Evolutionary conservation across 2,329 filamentous ascomycete genomes (phyloP).

Genomic region (Pezicula neosporulosa): DNA sequence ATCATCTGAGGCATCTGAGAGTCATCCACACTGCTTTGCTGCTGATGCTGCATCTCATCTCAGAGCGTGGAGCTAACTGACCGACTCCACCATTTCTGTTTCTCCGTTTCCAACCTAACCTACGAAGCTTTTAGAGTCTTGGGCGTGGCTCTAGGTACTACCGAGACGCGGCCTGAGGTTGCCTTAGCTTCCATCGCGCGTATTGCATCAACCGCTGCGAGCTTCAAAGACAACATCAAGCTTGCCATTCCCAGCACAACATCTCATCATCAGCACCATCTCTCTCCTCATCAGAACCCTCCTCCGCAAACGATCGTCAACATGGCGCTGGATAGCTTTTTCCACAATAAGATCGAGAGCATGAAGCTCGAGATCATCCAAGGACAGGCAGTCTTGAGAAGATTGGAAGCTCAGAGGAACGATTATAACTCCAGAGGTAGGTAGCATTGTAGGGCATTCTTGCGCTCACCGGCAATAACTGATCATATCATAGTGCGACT

Average conservation of each 20-base stretch:
- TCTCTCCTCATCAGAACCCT: conserved; percentile 5
- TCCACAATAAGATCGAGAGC: conserved; percentile 99
- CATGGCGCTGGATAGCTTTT: conserved; percentile 99
- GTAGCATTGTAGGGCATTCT: neutral
- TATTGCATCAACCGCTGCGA: neutral
- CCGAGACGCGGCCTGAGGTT: too few relatives aligned
- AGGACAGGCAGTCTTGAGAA: conserved; percentile 89
- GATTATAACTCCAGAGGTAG: conserved; percentile 89
- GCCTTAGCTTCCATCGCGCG: neutral
- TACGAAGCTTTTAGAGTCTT: too few relatives aligned
- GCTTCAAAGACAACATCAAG: neutral
- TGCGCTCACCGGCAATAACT: conserved; percentile 8
- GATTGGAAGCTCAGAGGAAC: conserved; percentile 95
- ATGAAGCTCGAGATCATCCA: conserved; percentile 99
- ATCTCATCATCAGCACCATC: neutral
- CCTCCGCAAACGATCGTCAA: conserved; percentile 31
- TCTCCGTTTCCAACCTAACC: too few relatives aligned
- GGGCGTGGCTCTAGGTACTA: too few relatives aligned
- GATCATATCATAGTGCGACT: conserved; percentile 62
- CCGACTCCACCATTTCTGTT: too few relatives aligned
- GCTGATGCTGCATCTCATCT: too few relatives aligned
- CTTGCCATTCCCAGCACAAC: neutral
- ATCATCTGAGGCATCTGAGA: too few relatives aligned
- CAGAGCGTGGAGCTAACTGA: too few relatives aligned
- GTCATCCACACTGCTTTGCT: too few relatives aligned